Conservation (phyloP, 2,329 filamentous ascomycete species). For the Cercospora berteroae region DNA sequence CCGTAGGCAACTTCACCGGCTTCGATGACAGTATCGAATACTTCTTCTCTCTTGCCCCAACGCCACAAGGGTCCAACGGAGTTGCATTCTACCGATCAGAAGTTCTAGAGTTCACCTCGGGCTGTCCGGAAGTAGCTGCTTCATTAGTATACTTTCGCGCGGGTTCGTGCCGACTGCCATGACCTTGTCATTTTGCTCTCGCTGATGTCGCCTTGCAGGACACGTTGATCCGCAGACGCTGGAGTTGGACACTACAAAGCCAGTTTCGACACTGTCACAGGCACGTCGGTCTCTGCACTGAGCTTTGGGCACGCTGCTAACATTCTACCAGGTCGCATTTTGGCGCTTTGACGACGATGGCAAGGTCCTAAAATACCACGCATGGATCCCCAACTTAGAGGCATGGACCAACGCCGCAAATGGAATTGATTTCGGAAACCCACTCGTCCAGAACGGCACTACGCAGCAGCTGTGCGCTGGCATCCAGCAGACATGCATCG, state of each 20-base stretch:
- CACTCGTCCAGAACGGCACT: conserved; percentile 33
- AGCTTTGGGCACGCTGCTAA: not conserved
- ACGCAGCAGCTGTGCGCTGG: conserved; percentile 38
- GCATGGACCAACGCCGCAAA: conserved; percentile 38
- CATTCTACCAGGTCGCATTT: conserved; percentile 40
- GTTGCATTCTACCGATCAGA: conserved; percentile 29
- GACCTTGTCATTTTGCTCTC: not conserved
- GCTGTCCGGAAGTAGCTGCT: conserved; percentile 27
- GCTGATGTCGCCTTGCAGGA: not conserved
- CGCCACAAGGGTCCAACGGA: conserved; percentile 30
- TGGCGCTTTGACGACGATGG: conserved; percentile 50
- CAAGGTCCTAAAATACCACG: conserved; percentile 46
- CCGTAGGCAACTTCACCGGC: conserved; percentile 46
- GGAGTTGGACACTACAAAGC: conserved; percentile 15
- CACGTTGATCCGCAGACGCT: conserved; percentile 14
- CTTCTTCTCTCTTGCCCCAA: conserved; percentile 46
- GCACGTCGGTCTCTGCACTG: not conserved
- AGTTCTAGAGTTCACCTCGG: conserved; percentile 28
- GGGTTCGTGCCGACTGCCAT: not conserved
- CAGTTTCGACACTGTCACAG: conserved; percentile 21
- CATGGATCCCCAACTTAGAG: conserved; percentile 47
- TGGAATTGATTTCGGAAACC: conserved; percentile 27
- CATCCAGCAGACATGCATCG: conserved; percentile 40
- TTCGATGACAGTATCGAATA: conserved; percentile 48
- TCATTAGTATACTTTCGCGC: conserved; percentile 28